These are phyloP conservation scores for Choiromyces venosus DNA, from an alignment of 495 filamentous ascomycete genomes.

Conservation along the genomic window DNA sequence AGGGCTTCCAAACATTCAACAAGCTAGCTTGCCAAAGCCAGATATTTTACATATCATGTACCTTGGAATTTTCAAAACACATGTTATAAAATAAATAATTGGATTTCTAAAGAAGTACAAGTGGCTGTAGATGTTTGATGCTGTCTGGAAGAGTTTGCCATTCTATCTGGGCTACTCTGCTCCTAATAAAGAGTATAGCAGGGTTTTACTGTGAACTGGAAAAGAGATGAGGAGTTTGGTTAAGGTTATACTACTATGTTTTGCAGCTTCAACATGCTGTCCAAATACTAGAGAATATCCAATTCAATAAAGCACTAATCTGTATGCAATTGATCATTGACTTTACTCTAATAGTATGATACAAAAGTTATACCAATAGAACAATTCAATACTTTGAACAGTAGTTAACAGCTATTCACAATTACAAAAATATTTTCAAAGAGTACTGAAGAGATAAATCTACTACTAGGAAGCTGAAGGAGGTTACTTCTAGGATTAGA, in stretches of 20 bases:
- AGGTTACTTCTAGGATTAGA: too few species aligned
- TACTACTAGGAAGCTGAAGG: too few species aligned
- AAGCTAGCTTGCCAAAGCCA: too few species aligned
- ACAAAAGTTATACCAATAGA: not conserved
- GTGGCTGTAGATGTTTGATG: not conserved
- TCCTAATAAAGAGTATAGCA: constrained; percentile 5
- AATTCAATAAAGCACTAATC: too few species aligned
- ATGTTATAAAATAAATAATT: too few species aligned
- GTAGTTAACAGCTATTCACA: not conserved
- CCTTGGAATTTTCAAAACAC: too few species aligned
- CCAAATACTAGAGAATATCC: too few species aligned
- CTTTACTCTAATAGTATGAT: not conserved
- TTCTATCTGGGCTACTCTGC: not conserved
- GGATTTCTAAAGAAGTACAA: too few species aligned
- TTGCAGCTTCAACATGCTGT: not conserved
- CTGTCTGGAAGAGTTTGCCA: constrained; percentile 12
- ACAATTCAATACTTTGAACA: not conserved
- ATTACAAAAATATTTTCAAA: not conserved
- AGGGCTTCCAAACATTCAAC: too few species aligned
- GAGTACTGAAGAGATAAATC: too few species aligned
- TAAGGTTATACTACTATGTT: not conserved
- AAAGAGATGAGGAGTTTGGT: not conserved
- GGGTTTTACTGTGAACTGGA: constrained; percentile 4
- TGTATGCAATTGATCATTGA: too few species aligned
- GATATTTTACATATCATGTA: too few species aligned